Evolutionary conservation across 2,329 filamentous ascomycete genomes (phyloP), one percentile per base, ranked within the genome.

Genomic region (Fusarium verrucosum): DNA sequence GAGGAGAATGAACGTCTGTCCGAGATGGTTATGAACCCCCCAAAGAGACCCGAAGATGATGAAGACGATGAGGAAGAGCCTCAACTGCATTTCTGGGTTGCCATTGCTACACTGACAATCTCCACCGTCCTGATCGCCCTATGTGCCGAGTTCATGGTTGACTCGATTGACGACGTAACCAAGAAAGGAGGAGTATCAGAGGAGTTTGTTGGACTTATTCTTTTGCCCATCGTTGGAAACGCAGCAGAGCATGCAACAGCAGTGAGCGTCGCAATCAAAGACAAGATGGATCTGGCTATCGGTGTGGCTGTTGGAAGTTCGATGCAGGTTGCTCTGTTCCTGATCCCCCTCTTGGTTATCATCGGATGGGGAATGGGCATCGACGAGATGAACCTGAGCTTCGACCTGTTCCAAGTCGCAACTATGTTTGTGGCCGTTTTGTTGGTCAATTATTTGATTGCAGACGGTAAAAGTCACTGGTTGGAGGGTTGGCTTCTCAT

Each of bases 401-500:
- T 97, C 74, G 92, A 96, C 73, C 88, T 88, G 1, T 97, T 97
- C 81, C 92, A 97, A 78, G 89, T 97, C 14, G 90, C 93, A 20
- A 89, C 91, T 36, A 80, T 96, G 36, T 96, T 96, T 69, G 91
- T 95, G 13, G 88, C 92, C 3, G 91, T 92, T 0, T 86, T 96
- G 37, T 83, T 96, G 30, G 91, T 94, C 56, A 96, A 96, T 74
- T 96, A 96, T 74, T 78, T 96, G 38, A 92, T 96, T 44, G 83
- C 89, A 19, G 92, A 96, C 70, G 92, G 92, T 26, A 87, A 92
- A 74, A 93, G 89, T 62, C 92, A 94, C 70, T 95, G 92, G 80
- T 83, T 94, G 0, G 92, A 95, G 76, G 92, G 92, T 4, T 87
- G 88, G 59, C 78, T 94, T 56, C 77, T 95, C 30, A 90, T 93